Percentiles rank a stretch among this genome's conserved stretches.
phyloP scores from a whole-genome alignment of 164 flowering plant genomes.

The Nymphaea colorata region DNA sequence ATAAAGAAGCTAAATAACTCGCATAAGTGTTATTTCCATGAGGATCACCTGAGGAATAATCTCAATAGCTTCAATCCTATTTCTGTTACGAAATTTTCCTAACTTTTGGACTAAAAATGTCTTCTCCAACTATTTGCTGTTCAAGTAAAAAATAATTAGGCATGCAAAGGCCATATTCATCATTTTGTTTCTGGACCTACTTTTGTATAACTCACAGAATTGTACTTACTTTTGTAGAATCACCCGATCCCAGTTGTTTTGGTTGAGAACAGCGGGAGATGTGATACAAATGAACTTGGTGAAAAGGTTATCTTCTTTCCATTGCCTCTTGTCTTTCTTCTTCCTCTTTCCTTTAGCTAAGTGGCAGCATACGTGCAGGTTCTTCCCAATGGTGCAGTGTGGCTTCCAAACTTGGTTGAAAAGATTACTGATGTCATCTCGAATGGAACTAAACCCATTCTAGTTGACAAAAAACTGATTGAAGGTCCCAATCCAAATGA shows the following conservation, averaged over 20 bases:
- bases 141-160: background rate
- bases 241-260: conserved; percentile 53
- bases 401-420: conserved; percentile 71
- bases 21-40: too few relatives aligned
- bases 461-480: conserved; percentile 74
- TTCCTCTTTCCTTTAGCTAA: background rate
- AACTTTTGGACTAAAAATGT: background rate
- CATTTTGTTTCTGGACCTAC: too few relatives aligned
- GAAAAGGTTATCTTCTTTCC: conserved; percentile 50
- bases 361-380: conserved; percentile 24
- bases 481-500: conserved; percentile 87
- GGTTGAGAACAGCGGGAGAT: conserved; percentile 97
- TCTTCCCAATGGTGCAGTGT: conserved; percentile 77
- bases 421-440: conserved; percentile 49
- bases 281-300: conserved; percentile 64
- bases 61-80: background rate
- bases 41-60: background rate
- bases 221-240: conserved; percentile 19
- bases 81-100: background rate
- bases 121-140: background rate
- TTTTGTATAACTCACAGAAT: too few relatives aligned
- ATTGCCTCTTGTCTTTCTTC: background rate
- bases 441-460: conserved; percentile 54
- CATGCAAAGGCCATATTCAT: background rate
- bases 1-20: too few relatives aligned